These are phyloP conservation scores for Boletus rex-veris DNA, from an alignment of 768 basidiomycete species.

Conservation along the genomic window DNA sequence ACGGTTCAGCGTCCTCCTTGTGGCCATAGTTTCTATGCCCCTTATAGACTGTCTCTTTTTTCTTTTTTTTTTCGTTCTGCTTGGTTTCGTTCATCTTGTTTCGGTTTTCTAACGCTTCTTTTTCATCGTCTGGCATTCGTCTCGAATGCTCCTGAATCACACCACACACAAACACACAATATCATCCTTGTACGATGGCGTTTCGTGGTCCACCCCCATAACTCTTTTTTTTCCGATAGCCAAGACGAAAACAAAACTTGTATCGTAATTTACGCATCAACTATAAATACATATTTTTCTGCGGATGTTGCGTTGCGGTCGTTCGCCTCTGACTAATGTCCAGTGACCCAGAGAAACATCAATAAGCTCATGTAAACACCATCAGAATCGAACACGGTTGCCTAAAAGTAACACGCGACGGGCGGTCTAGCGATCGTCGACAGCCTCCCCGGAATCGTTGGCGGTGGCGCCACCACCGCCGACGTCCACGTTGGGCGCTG, in stretches of 20 bases:
- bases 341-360: too few relatives aligned
- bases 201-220: neutral
- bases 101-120: constrained; percentile 2
- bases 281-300: constrained; percentile 27
- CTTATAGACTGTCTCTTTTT: constrained; percentile 1
- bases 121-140: neutral
- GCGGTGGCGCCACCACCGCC: neutral
- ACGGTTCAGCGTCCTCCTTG: neutral
- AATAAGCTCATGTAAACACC: too few relatives aligned
- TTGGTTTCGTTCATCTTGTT: constrained; percentile 20
- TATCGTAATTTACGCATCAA: constrained; percentile 34
- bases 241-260: constrained; percentile 18
- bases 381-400: too few relatives aligned
- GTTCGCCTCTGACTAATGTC: too few relatives aligned
- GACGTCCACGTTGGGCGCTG: neutral
- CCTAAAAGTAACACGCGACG: too few relatives aligned
- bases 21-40: neutral
- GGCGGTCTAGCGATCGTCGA: constrained; percentile 10
- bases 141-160: too few relatives aligned
- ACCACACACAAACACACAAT: neutral
- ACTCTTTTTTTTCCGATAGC: constrained; percentile 1
- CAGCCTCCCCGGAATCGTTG: constrained; percentile 7
- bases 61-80: constrained; percentile 5
- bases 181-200: constrained; percentile 18
- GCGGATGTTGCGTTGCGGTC: neutral